Evolutionary conservation across 768 basidiomycete genomes (phyloP), one percentile per base, ranked within the genome.

Genomic region (Mycena pura): DNA sequence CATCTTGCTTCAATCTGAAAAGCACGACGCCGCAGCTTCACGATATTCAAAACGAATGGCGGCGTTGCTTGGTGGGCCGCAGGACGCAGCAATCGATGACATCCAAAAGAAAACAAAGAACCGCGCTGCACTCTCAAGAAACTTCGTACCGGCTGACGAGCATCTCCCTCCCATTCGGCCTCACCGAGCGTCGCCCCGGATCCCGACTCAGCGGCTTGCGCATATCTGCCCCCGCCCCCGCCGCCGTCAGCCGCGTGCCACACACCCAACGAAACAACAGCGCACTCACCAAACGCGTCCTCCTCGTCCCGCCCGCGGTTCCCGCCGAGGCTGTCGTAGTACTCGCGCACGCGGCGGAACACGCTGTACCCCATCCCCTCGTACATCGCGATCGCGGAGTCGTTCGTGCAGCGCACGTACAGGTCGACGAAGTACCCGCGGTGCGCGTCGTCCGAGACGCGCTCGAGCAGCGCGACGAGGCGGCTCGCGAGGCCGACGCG

Each of bases 321-420:
- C 21, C 93, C 93, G 2, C 90, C 90, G n/a, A 93, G 74, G 63
- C 79, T 86, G 17, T 89, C 88, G 74, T 95, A 95, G 77, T 95
- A 99, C 73, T 95, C 94, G 62, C 88, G 84, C 48, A 99, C 96
- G 62, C 94, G 77, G 25, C 95, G 80, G 75, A 91, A 99, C 13
- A 99, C 94, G 69, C 91, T 93, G 69, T 99, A 99, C 11, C 93
- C 96, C 71, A 98, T 78, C 38, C 87, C 83, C 72, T 99, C 94
- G 70, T 99, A 98, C 90, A 99, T 91, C 19, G 79, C 81, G 60
- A 96, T 92, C 19, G 96, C 97, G 21, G 94, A 80, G 3, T 75
- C 68, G 67, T 96, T 97, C 60, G 88, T 88, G 69, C 92, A 95
- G 50, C 97, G 87, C 57, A 99, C 96, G 72, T 95, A 99, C 21